Percentiles rank a stretch among this genome's conserved stretches.
phyloP scores from a whole-genome alignment of 2,329 filamentous ascomycete species.

The Diaporthe sp. region DNA sequence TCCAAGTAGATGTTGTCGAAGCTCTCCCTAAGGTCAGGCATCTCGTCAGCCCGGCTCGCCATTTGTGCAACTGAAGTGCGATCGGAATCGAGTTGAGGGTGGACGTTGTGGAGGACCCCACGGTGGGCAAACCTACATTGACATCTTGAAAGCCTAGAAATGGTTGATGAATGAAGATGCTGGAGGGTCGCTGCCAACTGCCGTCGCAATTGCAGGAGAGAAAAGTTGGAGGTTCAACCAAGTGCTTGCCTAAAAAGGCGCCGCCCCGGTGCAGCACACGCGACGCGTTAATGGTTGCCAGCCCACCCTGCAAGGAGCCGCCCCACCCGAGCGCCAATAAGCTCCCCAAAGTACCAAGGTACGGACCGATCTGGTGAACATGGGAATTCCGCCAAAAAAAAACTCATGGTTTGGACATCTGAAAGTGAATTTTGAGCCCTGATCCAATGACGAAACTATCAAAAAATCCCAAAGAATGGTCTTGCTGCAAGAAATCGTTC shows the following conservation, averaged over 20 bases:
- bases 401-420: too few species aligned
- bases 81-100: slow-evolving; percentile 31
- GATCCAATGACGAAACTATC: neutral
- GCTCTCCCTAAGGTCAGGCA: slow-evolving; percentile 71
- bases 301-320: neutral
- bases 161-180: slow-evolving; percentile 9
- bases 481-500: neutral
- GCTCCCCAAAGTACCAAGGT: neutral
- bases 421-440: neutral
- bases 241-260: slow-evolving; percentile 24
- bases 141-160: slow-evolving; percentile 21
- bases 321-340: neutral
- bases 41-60: slow-evolving; percentile 9
- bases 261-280: neutral
- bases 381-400: too few species aligned
- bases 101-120: neutral
- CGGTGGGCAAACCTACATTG: neutral
- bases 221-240: slow-evolving; percentile 17
- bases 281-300: slow-evolving; percentile 30
- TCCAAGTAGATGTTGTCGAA: slow-evolving; percentile 98
- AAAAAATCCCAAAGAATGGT: neutral
- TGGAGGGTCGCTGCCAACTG: slow-evolving; percentile 2
- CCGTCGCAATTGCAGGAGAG: slow-evolving; percentile 11
- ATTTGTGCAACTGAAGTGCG: neutral
- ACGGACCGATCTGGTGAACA: neutral